These are phyloP conservation scores for Ceratocystis variospora DNA, from an alignment of 2,329 filamentous ascomycete genomes.

Conservation along the genomic window DNA sequence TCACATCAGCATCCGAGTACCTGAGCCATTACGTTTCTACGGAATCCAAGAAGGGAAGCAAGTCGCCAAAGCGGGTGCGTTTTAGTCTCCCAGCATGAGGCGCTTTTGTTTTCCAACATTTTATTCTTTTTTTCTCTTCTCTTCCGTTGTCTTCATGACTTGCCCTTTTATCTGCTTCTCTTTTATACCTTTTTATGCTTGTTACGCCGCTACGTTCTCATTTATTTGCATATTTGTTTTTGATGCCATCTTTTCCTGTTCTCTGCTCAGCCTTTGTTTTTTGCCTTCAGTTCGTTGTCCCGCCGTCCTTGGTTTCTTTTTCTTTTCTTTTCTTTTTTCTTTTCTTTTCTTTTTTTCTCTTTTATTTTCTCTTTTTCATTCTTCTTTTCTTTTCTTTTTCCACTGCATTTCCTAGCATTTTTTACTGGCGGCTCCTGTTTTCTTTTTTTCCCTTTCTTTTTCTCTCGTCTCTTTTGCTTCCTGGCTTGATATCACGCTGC, in stretches of 20 bases:
- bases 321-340: neutral
- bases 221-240: neutral
- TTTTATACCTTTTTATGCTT: neutral
- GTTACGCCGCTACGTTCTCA: neutral
- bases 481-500: neutral
- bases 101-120: neutral
- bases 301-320: neutral
- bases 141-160: neutral
- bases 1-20: slow-evolving; percentile 10
- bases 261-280: neutral
- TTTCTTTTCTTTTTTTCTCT: neutral
- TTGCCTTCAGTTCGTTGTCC: neutral
- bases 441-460: neutral
- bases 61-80: slow-evolving; percentile 13
- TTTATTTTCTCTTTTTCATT: neutral
- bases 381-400: neutral
- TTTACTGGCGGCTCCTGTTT: neutral
- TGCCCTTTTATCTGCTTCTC: neutral
- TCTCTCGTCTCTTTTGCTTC: neutral
- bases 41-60: slow-evolving; percentile 15
- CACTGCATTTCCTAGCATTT: no score
- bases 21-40: slow-evolving; percentile 11
- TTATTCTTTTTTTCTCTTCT: neutral
- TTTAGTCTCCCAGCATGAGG: slow-evolving; percentile 11
- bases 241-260: neutral